Conservation (phyloP, 305 asterid species). For the Rubia tinctorum region DNA sequence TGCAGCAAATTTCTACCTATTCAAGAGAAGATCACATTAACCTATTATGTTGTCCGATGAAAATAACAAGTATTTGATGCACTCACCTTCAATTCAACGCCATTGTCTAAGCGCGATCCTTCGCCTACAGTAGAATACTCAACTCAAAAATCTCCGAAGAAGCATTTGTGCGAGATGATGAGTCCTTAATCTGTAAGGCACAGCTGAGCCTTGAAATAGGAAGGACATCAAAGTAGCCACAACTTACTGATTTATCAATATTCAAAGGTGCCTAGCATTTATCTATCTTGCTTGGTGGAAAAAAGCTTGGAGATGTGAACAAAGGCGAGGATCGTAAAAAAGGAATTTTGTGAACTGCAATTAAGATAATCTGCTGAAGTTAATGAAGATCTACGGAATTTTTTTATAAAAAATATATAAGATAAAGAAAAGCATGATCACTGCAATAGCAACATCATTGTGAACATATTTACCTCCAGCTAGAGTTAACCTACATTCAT, state of each 20-base stretch:
- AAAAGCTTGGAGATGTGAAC: constrained; percentile 91
- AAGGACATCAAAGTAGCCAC: constrained; percentile 6
- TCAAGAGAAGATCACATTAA: too few relatives aligned
- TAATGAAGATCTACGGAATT: too few relatives aligned
- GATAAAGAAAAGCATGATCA: too few relatives aligned
- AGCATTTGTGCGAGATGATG: constrained; percentile 99
- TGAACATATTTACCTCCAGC: too few relatives aligned
- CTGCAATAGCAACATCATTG: too few relatives aligned
- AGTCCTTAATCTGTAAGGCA: constrained; percentile 82
- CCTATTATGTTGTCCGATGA: constrained; percentile 71
- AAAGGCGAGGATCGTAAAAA: too few relatives aligned
- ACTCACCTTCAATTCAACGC: constrained; percentile 62
- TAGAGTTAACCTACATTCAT: too few relatives aligned
- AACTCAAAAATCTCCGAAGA: constrained; percentile 76
- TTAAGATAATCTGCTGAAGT: too few relatives aligned
- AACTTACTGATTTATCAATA: not conserved
- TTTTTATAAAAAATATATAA: too few relatives aligned
- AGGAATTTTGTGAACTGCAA: too few relatives aligned
- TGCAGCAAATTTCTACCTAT: too few relatives aligned
- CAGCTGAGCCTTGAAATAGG: constrained; percentile 5
- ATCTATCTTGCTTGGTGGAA: constrained; percentile 95
- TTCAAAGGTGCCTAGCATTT: constrained; percentile 57
- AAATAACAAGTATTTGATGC: not conserved
- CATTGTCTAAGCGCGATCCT: constrained; percentile 81
- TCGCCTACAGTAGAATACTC: constrained; percentile 89